These are phyloP conservation scores for Wallemia hederae DNA, from an alignment of 1,284 basidiomycete species.

Conservation along the genomic window DNA sequence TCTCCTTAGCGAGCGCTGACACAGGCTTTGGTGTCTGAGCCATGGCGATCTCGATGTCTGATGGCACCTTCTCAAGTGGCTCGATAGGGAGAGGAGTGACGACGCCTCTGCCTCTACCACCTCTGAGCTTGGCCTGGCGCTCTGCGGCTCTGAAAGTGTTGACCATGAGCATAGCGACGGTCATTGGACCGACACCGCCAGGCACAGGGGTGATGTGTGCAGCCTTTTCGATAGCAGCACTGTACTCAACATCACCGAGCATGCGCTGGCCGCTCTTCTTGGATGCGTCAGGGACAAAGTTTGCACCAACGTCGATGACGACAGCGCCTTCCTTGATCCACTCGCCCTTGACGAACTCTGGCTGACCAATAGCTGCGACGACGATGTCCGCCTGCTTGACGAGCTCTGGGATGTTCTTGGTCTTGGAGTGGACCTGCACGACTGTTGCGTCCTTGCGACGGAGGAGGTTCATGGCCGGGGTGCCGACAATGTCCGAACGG, in stretches of 20 bases:
- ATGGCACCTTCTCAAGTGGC: constrained; percentile 54
- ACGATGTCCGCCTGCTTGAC: constrained; percentile 68
- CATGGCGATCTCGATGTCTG: constrained; percentile 87
- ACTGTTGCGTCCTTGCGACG: constrained; percentile 79
- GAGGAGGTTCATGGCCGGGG: constrained; percentile 70
- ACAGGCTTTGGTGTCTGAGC: constrained; percentile 81
- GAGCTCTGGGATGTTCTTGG: constrained; percentile 45
- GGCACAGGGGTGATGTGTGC: constrained; percentile 89
- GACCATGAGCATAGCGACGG: constrained; percentile 91
- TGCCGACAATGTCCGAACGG: constrained; percentile 92
- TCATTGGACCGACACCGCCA: constrained; percentile 97
- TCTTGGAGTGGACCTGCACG: constrained; percentile 85
- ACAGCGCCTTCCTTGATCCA: constrained; percentile 89
- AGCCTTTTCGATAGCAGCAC: constrained; percentile 42
- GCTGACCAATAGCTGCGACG: constrained; percentile 72
- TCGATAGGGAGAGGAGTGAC: constrained; percentile 52
- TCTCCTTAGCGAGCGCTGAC: constrained; percentile 53
- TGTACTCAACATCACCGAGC: constrained; percentile 83
- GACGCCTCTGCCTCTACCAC: constrained; percentile 28
- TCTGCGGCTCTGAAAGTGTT: constrained; percentile 71
- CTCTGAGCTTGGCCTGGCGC: constrained; percentile 31
- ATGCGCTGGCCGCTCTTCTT: constrained; percentile 90
- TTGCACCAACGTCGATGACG: constrained; percentile 91
- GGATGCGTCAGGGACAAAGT: constrained; percentile 64
- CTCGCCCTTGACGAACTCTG: constrained; percentile 65